phyloP scores from a whole-genome alignment of 331 rosid genomes.

The Malus hybrid region DNA sequence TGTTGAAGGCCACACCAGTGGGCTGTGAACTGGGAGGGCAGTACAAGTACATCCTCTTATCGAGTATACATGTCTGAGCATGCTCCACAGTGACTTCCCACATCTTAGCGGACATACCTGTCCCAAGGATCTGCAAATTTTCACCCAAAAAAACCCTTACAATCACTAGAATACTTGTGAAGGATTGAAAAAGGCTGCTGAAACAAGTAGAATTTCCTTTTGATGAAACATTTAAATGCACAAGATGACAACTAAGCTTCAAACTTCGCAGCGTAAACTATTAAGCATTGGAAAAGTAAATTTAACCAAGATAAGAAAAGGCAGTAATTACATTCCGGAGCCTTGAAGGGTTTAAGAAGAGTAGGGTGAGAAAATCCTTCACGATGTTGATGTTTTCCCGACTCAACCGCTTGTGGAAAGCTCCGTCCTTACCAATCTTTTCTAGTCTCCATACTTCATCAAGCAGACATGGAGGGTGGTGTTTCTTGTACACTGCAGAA shows the following conservation, averaged over 20 bases:
- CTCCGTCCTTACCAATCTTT: slow-evolving; percentile 98
- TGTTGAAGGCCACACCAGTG: slow-evolving; percentile 69
- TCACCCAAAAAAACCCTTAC: slow-evolving; percentile 5
- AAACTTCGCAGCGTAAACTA: background rate
- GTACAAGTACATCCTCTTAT: slow-evolving; percentile 37
- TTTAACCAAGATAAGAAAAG: background rate
- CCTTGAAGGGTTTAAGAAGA: slow-evolving; percentile 62
- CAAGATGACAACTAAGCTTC: background rate
- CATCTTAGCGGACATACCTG: slow-evolving; percentile 98
- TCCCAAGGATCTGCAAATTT: slow-evolving; percentile 68
- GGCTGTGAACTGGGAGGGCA: slow-evolving; percentile 39
- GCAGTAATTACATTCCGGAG: slow-evolving; percentile 63
- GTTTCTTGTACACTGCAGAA: slow-evolving; percentile 95
- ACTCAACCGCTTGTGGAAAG: slow-evolving; percentile 87
- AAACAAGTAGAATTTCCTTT: background rate
- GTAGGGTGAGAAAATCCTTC: slow-evolving; percentile 75
- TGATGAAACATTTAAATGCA: background rate
- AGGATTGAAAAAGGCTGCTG: background rate
- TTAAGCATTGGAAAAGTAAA: background rate
- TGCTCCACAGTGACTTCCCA: slow-evolving; percentile 95
- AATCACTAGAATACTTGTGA: background rate
- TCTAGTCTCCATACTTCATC: slow-evolving; percentile 99
- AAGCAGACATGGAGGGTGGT: slow-evolving; percentile 79
- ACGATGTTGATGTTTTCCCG: slow-evolving; percentile 59
- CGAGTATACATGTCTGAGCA: slow-evolving; percentile 79